phyloP scores from a whole-genome alignment of 163 green algal species.

The Chloromonas sp. region DNA sequence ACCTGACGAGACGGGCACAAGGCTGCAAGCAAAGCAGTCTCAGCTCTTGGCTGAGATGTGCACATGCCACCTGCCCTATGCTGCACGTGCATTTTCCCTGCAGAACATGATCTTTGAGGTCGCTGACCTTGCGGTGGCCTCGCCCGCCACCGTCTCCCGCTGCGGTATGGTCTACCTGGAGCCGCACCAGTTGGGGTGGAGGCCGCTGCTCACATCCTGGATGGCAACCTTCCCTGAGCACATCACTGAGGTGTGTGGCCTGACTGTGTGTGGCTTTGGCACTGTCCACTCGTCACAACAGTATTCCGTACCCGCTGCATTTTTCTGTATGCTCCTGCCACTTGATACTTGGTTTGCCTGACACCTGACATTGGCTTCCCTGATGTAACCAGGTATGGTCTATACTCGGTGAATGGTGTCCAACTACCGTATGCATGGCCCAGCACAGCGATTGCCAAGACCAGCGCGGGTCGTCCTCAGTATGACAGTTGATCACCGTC shows the following conservation, averaged over 20 bases:
- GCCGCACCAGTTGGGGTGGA: slow-evolving; percentile 61
- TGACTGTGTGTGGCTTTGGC: too few relatives aligned
- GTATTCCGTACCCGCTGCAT: neutral
- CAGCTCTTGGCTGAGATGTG: neutral
- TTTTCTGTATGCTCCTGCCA: neutral
- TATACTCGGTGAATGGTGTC: too few relatives aligned
- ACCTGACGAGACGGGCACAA: neutral
- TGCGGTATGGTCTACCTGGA: slow-evolving; percentile 78
- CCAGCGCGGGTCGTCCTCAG: too few relatives aligned
- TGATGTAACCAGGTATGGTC: too few relatives aligned
- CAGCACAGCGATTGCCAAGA: neutral
- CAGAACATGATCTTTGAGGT: slow-evolving; percentile 82
- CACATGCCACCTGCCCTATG: neutral
- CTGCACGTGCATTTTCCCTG: neutral
- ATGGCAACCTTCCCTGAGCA: slow-evolving; percentile 35
- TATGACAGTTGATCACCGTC: neutral
- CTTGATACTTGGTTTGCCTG: too few relatives aligned
- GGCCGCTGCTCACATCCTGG: slow-evolving; percentile 55
- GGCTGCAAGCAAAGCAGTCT: neutral
- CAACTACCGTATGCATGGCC: too few relatives aligned
- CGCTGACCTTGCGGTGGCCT: slow-evolving; percentile 63
- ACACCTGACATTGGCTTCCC: too few relatives aligned
- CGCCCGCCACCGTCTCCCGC: slow-evolving; percentile 61
- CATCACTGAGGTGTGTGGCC: neutral
- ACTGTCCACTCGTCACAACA: too few relatives aligned